Base-by-base conservation (phyloP, 176 grass and related monocot genomes). In the Carex scoparia region DNA sequence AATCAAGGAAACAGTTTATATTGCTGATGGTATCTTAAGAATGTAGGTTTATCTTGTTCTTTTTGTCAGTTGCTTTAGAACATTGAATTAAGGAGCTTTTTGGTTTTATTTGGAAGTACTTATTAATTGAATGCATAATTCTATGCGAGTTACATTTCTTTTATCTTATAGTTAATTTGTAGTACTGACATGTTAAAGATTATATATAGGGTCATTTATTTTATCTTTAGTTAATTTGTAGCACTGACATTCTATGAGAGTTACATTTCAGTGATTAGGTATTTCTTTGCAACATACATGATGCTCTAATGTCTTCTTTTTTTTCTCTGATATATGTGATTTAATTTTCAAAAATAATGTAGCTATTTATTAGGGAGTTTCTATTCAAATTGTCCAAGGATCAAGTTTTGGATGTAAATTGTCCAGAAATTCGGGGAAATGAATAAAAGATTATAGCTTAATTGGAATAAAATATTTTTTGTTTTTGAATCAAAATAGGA, bases 401-500 rank as follows among this genome's bases (percentile, higher is more conserved):
- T 42, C 4, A 40, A 16, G 1, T 18, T 18, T 69, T 33, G 67
- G 15, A 33, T 1, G 10, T 7, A n/a, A 69, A 18, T 42, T 42
- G 35, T 69, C 15, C 15, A 69, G 67, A 69, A 38, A 64, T 64
- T 64, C 30, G 10, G 14, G 30, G 65, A 69, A 69, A 37, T 38
- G 13, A 69, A 3, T 38, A 38, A 64, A 37, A 69, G 32, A 38
- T 38, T 69, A 13, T 69, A 38, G 65, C 1, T 10, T 37, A 69
- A 14, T 16, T 69, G 42, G 18, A 69, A 40, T 69, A 7, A 69
- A 74, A 30, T 51, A 15, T n/a, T 61, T 56, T 8, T 42, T 61
- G 37, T 79, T 79, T 87, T 63, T 48, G 7, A 44, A 38, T 90
- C 4, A 65, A 46, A 71, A 76, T 86, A 99, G 93, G 96, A 79